phyloP scores from a whole-genome alignment of 495 filamentous ascomycete species.

The Neurospora sp. region DNA sequence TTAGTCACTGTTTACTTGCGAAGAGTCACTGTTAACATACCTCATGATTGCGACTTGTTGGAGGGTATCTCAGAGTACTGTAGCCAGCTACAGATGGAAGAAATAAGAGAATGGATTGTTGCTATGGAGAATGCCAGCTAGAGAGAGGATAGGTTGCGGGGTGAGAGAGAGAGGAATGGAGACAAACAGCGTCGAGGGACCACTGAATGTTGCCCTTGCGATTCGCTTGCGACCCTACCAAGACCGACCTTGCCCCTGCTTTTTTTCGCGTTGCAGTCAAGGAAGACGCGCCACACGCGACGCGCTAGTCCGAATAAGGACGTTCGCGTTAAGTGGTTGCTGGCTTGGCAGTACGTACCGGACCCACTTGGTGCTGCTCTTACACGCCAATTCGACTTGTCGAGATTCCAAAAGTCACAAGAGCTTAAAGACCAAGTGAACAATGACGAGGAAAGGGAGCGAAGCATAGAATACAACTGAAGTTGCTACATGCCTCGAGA shows the following conservation, averaged over 20 bases:
- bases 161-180: background rate
- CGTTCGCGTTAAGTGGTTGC: slow-evolving; percentile 34
- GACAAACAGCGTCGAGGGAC: background rate
- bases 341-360: background rate
- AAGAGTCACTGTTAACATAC: slow-evolving; percentile 8
- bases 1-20: slow-evolving; percentile 1
- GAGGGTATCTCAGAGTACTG: background rate
- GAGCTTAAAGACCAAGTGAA: background rate
- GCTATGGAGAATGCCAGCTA: background rate
- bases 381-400: background rate
- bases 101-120: background rate
- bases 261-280: slow-evolving; percentile 17
- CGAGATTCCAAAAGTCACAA: background rate
- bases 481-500: background rate
- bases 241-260: slow-evolving; percentile 1
- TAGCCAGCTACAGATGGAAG: background rate
- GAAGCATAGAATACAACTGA: too few species aligned
- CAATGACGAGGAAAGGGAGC: background rate
- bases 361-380: background rate
- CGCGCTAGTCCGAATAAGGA: slow-evolving; percentile 15
- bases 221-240: background rate
- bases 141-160: background rate
- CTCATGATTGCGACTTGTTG: slow-evolving; percentile 24
- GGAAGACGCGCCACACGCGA: slow-evolving; percentile 17
- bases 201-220: background rate